A percentile compares a stretch with the other conserved stretches of the same genome.
Conservation (phyloP, 2,329 filamentous ascomycete genomes). For the Aspergillus ibericus region DNA sequence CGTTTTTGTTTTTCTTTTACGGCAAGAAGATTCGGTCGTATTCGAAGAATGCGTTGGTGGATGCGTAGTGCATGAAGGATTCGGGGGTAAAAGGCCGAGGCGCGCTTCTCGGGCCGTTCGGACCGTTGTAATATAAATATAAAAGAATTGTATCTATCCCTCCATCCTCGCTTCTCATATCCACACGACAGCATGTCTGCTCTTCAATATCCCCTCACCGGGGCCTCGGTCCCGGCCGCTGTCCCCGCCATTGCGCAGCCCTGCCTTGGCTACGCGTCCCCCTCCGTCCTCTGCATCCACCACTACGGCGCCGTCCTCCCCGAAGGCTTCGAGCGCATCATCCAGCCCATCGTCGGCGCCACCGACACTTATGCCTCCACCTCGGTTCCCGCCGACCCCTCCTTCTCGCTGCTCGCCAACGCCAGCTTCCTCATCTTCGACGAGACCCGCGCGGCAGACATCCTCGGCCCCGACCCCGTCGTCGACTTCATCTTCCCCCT, state of each 20-base stretch:
- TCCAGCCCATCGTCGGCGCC: background rate
- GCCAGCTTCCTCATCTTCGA: slow-evolving; percentile 7
- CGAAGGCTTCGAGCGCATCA: background rate
- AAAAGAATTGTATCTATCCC: no score
- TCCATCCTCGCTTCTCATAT: background rate
- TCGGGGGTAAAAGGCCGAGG: background rate
- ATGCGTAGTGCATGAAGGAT: background rate
- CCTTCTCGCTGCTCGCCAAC: background rate
- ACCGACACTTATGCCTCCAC: background rate
- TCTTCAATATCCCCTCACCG: background rate
- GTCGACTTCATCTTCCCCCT: slow-evolving; percentile 5
- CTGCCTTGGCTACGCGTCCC: background rate
- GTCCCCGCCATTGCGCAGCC: background rate
- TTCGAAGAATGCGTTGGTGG: background rate
- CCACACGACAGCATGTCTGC: background rate
- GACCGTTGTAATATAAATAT: background rate
- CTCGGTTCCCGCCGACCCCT: background rate
- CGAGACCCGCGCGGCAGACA: background rate
- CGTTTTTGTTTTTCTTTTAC: slow-evolving; percentile 51
- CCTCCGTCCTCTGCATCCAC: background rate
- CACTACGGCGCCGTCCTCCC: background rate
- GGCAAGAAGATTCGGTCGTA: slow-evolving; percentile 45
- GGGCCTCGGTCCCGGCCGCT: no score
- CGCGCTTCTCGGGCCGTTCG: background rate
- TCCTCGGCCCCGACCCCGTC: slow-evolving; percentile 1